Evolutionary conservation across 164 flowering plant species (phyloP).

Genomic region (Vitis rotundifolia): DNA sequence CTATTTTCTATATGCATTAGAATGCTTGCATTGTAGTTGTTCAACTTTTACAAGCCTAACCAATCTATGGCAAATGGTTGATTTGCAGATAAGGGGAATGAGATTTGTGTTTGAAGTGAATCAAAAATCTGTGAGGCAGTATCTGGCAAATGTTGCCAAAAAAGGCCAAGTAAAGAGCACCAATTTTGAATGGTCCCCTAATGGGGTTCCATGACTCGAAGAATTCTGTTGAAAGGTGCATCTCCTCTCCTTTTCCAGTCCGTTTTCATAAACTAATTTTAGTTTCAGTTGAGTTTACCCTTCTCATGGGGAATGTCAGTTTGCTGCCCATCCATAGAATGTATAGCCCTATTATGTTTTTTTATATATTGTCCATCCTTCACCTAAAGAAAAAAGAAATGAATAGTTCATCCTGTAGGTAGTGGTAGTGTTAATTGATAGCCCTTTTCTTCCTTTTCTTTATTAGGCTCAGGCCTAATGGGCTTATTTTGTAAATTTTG

Average conservation of each 20-base stretch:
- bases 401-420: too few relatives aligned
- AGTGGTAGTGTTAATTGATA: too few relatives aligned
- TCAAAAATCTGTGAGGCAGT: constrained; percentile 38
- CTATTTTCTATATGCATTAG: neutral
- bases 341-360: neutral
- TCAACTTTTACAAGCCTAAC: neutral
- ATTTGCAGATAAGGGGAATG: constrained; percentile 64
- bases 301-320: neutral
- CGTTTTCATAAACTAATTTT: neutral
- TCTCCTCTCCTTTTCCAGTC: neutral
- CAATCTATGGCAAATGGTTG: neutral
- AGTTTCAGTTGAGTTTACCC: constrained; percentile 7
- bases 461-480: too few relatives aligned
- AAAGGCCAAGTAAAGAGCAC: constrained; percentile 15
- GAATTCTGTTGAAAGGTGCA: neutral
- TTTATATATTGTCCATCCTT: too few relatives aligned
- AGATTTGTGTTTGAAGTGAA: constrained; percentile 64
- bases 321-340: neutral
- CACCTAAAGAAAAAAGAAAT: too few relatives aligned
- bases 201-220: constrained; percentile 10
- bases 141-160: constrained; percentile 23
- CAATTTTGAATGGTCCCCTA: constrained; percentile 31
- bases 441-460: too few relatives aligned
- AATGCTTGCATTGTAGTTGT: neutral
- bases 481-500: too few relatives aligned